Evolutionary conservation across 257 asterid genomes (phyloP).

Genomic region (Osmanthus fragrans): DNA sequence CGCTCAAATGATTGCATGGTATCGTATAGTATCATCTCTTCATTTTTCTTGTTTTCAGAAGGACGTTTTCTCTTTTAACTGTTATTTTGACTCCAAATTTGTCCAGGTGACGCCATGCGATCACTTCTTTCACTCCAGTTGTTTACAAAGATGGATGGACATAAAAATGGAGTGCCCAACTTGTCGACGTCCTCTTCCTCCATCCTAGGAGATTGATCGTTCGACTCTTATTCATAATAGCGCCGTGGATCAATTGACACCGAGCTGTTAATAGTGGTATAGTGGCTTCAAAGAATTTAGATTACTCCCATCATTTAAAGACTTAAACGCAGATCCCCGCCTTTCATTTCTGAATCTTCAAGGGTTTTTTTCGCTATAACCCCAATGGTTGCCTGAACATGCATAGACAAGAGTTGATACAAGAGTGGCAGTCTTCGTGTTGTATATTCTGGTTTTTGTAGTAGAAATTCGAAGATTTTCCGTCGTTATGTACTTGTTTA

Average conservation of each 20-base stretch:
- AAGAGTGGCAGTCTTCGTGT: neutral
- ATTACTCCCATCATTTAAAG: neutral
- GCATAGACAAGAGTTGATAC: neutral
- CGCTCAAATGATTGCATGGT: slow-evolving; percentile 93
- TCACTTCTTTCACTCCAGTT: slow-evolving; percentile 90
- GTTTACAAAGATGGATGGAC: slow-evolving; percentile 99
- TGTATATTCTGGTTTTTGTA: neutral
- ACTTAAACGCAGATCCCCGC: neutral
- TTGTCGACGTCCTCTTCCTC: slow-evolving; percentile 93
- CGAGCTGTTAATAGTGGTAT: slow-evolving; percentile 51
- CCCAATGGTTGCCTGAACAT: neutral
- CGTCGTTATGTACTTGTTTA: neutral
- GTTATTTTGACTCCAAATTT: neutral
- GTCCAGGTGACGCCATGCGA: slow-evolving; percentile 91
- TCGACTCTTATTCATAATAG: neutral
- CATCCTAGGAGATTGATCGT: slow-evolving; percentile 51
- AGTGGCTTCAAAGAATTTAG: neutral
- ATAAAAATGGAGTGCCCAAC: slow-evolving; percentile 99
- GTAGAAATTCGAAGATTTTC: neutral
- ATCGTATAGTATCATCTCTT: slow-evolving; percentile 25
- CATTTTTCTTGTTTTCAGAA: neutral
- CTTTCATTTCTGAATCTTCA: neutral
- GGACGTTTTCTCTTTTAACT: neutral
- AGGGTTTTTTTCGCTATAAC: neutral
- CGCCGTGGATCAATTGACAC: slow-evolving; percentile 25